phyloP scores from a whole-genome alignment of 371 early-diverging fungal genomes.

The Gilbertella persicaria region DNA sequence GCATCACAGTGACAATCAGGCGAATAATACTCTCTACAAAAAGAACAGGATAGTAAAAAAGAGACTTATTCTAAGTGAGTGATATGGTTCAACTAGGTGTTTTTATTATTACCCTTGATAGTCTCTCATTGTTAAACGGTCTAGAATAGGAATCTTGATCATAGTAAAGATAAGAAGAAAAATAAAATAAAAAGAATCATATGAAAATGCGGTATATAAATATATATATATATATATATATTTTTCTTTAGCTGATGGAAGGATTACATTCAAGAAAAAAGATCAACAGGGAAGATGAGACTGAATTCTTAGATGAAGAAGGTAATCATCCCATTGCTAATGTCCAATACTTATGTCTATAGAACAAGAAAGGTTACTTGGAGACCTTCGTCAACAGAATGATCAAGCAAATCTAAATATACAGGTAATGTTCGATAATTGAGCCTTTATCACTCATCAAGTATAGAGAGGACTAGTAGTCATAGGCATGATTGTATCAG shows the following conservation, averaged over 20 bases:
- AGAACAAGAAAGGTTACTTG: constrained; percentile 32
- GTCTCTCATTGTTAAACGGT: constrained; percentile 54
- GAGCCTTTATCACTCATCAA: too few species aligned
- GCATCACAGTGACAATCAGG: constrained; percentile 65
- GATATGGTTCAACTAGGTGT: not conserved
- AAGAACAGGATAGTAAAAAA: constrained; percentile 68
- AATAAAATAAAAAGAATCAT: not conserved
- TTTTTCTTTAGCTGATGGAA: not conserved
- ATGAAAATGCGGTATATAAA: not conserved
- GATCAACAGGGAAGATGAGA: constrained; percentile 22
- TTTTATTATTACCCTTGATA: constrained; percentile 36
- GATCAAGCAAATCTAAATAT: constrained; percentile 28
- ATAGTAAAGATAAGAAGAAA: not conserved
- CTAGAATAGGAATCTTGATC: constrained; percentile 51
- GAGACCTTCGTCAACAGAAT: constrained; percentile 28
- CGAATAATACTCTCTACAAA: constrained; percentile 68
- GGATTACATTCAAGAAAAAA: constrained; percentile 1
- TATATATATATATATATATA: not conserved
- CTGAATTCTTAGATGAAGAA: constrained; percentile 35
- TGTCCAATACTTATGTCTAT: not conserved
- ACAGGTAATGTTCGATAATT: constrained; percentile 11
- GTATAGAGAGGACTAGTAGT: not conserved
- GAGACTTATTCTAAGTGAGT: constrained; percentile 29
- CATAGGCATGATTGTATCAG: not conserved
- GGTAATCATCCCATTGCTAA: constrained; percentile 5